Evolutionary conservation across 345 rosid genomes (phyloP), one percentile per base, ranked within the genome.

Genomic region (Salix suchowensis): DNA sequence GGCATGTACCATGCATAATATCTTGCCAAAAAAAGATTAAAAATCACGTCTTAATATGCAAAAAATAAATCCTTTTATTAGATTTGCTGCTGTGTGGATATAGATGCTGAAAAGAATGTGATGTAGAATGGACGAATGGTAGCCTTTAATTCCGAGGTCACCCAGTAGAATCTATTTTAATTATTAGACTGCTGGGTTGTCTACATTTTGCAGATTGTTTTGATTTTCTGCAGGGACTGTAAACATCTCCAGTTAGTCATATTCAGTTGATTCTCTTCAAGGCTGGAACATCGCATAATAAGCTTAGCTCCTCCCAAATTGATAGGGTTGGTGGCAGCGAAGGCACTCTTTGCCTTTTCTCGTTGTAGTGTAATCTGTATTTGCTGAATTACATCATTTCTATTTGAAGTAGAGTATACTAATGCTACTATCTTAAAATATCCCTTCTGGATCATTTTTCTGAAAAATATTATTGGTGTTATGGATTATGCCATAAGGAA

Each of bases 1-100:
- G 83, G 80, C 61, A 78, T 88, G 85, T 89, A 79, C 78, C 76
- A 74, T 87, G 85, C 84, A 82, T 75, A 55, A 71, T 73, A 74
- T 79, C 73, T 67, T 79, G 37, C 37, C 5, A 34, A 34, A 34
- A 76, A 82, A 71, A 77, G 54, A 65, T 68, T 67, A 76, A 70
- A 72, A 73, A 58, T 80, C 75, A 64, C 9, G 74, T 70, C 72
- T 30, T 16, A 21, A 30, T 13, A 48, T 37, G 66, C 7, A 12
- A 52, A 61, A 50, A 11, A 26, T 28, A n/a, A 36, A 67, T 36
- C 18, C 11, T 55, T 58, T 48, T n/a, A 23, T 10, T 65, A 48
- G 72, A 48, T n/a, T 46, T 69, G 50, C 11, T 65, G 19, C 23
- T 19, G 46, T 68, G n/a, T 55, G n/a, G 46, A 73, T 68, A 66